Conservation (phyloP, 768 basidiomycete genomes). For the Mycena latifolia region DNA sequence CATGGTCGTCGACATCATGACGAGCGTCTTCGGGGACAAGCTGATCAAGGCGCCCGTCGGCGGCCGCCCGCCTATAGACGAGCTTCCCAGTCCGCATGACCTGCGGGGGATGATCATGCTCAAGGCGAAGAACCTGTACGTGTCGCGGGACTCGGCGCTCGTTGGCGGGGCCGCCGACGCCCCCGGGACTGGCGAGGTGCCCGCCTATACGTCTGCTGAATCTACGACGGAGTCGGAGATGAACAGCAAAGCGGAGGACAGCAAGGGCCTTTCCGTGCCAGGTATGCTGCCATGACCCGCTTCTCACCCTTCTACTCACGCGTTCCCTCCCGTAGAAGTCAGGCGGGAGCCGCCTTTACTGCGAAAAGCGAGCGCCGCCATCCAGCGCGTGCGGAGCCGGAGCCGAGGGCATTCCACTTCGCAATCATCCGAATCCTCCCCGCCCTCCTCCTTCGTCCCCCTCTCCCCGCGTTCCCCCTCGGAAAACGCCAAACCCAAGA, state of each 20-base stretch:
- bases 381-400: constrained; percentile 35
- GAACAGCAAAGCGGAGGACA: constrained; percentile 12
- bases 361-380: constrained; percentile 33
- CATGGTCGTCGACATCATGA: constrained; percentile 61
- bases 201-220: constrained; percentile 31
- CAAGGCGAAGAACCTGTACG: constrained; percentile 65
- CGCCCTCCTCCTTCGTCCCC: constrained; percentile 31
- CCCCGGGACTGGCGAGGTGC: constrained; percentile 37
- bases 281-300: background rate
- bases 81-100: constrained; percentile 89
- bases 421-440: constrained; percentile 30
- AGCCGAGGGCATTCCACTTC: constrained; percentile 26
- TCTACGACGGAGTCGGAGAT: constrained; percentile 32
- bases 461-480: constrained; percentile 24
- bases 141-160: constrained; percentile 8
- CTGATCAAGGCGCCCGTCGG: constrained; percentile 51
- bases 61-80: constrained; percentile 59
- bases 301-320: background rate
- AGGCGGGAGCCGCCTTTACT: constrained; percentile 20
- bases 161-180: constrained; percentile 2
- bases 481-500: constrained; percentile 67
- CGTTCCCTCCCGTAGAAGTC: background rate
- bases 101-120: constrained; percentile 85
- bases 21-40: constrained; percentile 58
- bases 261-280: constrained; percentile 7